Base-by-base conservation (phyloP, 345 rosid species). In the Syzygium jambos region DNA sequence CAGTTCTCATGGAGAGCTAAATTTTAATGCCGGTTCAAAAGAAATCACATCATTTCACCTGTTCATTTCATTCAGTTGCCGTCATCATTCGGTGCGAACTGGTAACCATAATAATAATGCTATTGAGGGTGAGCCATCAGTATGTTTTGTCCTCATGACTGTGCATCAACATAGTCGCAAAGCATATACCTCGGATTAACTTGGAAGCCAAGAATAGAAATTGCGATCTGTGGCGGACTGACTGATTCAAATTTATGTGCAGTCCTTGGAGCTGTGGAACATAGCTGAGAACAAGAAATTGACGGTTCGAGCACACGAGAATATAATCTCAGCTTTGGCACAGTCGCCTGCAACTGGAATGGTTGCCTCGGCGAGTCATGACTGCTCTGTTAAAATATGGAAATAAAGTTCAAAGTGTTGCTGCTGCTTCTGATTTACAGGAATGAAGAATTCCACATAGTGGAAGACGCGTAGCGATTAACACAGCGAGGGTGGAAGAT, bases 301-400 rank as follows among this genome's bases (percentile, higher is more conserved):
- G 94, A 90, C 94, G 11, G 90, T 95, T 59, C 51, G 92, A 5
- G 95, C 93, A 3, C 97, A 93, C 12, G 93, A 93, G 78, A 89
- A 88, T 65, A 91, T 95, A 53, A 90, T 95, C 84, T 93, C 97
- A 25, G 92, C 95, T 4, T 86, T 95, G 88, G 91, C 94, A 5
- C 92, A 93, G 86, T 94, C 97, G 3, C 90, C 93, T 2, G 89
- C 88, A 43, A 87, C 86, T 5, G 92, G 94, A 85, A 90, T 93
- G 93, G 92, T 95, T 51, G 97, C 97, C 19, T 94, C 97, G 4
- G 95, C 95, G 23, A 95, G 96, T 84, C 94, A 94, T 29, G 95
- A 95, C 90, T 84, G 90, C 88, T 93, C 94, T 1, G 95, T 94
- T 11, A 95, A 95, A 91, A 88, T 93, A 38, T 94, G 96, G 96